phyloP scores from a whole-genome alignment of 345 rosid species.

The Camelina laxa region DNA sequence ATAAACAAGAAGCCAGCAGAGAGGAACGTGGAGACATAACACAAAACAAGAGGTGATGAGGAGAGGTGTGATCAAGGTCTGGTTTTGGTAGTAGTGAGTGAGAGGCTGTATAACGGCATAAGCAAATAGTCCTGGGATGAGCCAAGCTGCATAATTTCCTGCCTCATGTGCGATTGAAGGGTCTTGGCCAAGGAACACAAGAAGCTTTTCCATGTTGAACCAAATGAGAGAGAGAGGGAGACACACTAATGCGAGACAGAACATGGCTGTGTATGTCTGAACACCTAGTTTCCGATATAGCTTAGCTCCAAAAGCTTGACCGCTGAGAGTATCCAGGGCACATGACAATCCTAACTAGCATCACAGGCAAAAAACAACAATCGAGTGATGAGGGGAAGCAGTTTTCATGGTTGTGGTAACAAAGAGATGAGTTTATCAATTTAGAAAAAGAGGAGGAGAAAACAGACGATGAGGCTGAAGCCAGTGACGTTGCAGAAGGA shows the following conservation, averaged over 20 bases:
- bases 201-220: slow-evolving; percentile 58
- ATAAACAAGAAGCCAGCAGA: slow-evolving; percentile 63
- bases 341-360: slow-evolving; percentile 73
- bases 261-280: slow-evolving; percentile 64
- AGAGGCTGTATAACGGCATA: slow-evolving; percentile 60
- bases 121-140: slow-evolving; percentile 64
- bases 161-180: slow-evolving; percentile 62
- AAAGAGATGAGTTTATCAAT: slow-evolving; percentile 38
- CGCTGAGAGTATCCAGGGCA: slow-evolving; percentile 78
- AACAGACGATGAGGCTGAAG: slow-evolving; percentile 42
- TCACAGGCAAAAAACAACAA: not conserved
- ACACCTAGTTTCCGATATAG: slow-evolving; percentile 57
- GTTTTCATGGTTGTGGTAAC: not conserved
- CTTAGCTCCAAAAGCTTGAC: slow-evolving; percentile 84
- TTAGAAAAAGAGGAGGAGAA: not conserved
- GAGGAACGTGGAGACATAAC: slow-evolving; percentile 54
- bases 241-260: slow-evolving; percentile 56
- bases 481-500: slow-evolving; percentile 57
- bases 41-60: slow-evolving; percentile 48
- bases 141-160: slow-evolving; percentile 58
- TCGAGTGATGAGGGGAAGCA: not conserved
- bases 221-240: slow-evolving; percentile 65
- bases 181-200: slow-evolving; percentile 60
- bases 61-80: slow-evolving; percentile 60
- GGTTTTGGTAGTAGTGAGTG: slow-evolving; percentile 58